Evolutionary conservation across 805 yeast genomes (phyloP), one percentile per base, ranked within the genome.

Genomic region (Myxozyma monticola): DNA sequence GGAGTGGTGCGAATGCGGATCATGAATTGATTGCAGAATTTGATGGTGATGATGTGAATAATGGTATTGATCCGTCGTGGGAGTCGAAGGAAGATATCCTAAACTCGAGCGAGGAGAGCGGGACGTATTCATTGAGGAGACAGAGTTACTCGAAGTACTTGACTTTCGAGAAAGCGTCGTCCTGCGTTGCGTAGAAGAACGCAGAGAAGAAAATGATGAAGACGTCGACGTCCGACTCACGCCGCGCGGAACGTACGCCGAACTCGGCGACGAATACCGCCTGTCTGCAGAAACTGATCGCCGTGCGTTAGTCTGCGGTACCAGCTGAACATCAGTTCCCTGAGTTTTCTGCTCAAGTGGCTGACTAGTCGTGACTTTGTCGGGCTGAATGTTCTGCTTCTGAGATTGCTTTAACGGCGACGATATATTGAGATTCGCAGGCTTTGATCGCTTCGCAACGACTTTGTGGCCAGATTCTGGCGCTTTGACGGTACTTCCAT

Each of bases 181-280:
- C 10, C 24, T 33, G 8, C 41, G 50, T 17, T 20, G 41, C 3
- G 42, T 21, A 14, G 57, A 34, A 9, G 54, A 53, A 14, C 45
- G 26, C 12, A 37, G 25, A 12, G 62, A 55, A 4, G 60, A 58
- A 22, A 59, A 26, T 6, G 62, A 59, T 6, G 61, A 58, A 1
- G 62, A 58, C 9, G 58, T 42, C 8, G 62, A 59, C 15, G 41
- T 56, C 7, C 45, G 46, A 15, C 61, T 49, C 9, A 46, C 29
- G 3, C 45, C 47, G 4, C 58, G 47, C 3, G 50, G 39, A 4
- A 46, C 15, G 10, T 45, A 31, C 6, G 41, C 25, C 18, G 56
- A 35, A 8, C 35, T 37, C 8, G 53, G 51, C 12, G 59, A 54
- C 10, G 49, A 47, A 29, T 38, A 46, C 4, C 59, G 47, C 25